Evolutionary conservation across 2,329 filamentous ascomycete genomes (phyloP).

Genomic region (Aspergillus sp.): DNA sequence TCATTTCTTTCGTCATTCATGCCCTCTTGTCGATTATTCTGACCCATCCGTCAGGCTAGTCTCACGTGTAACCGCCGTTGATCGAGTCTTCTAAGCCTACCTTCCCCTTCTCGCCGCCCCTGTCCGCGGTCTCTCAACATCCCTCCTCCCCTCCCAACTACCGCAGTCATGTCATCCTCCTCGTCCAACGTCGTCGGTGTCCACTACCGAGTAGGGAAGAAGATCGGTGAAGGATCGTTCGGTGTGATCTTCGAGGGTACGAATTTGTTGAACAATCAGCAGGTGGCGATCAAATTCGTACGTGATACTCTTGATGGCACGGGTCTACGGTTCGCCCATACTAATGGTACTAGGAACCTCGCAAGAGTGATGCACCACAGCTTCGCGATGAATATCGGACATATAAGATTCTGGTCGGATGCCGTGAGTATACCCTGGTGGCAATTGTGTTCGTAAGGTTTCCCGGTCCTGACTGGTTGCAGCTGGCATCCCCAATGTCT

Average conservation of each 20-base stretch:
- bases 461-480: conserved; percentile 38
- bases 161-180: conserved; percentile 70
- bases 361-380: conserved; percentile 98
- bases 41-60: conserved; percentile 13
- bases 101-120: conserved; percentile 13
- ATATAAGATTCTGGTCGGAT: conserved; percentile 98
- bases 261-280: conserved; percentile 97
- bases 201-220: conserved; percentile 98
- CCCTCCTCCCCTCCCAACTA: conserved; percentile 3
- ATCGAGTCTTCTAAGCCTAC: conserved; percentile 16
- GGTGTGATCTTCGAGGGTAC: conserved; percentile 99
- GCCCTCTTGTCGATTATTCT: conserved; percentile 13
- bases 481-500: conserved; percentile 99
- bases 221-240: conserved; percentile 98
- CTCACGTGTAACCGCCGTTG: conserved; percentile 22
- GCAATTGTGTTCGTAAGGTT: conserved; percentile 11
- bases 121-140: conserved; percentile 16
- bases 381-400: conserved; percentile 97
- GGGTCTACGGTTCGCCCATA: neutral
- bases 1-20: neutral
- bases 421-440: conserved; percentile 69
- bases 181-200: conserved; percentile 98
- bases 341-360: conserved; percentile 72
- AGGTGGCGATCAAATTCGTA: conserved; percentile 99
- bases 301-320: conserved; percentile 42